A percentile compares a stretch with the other conserved stretches of the same genome.
Evolutionary conservation across 2,329 filamentous ascomycete genomes (phyloP).

Genomic region (Canariomyces notabilis): DNA sequence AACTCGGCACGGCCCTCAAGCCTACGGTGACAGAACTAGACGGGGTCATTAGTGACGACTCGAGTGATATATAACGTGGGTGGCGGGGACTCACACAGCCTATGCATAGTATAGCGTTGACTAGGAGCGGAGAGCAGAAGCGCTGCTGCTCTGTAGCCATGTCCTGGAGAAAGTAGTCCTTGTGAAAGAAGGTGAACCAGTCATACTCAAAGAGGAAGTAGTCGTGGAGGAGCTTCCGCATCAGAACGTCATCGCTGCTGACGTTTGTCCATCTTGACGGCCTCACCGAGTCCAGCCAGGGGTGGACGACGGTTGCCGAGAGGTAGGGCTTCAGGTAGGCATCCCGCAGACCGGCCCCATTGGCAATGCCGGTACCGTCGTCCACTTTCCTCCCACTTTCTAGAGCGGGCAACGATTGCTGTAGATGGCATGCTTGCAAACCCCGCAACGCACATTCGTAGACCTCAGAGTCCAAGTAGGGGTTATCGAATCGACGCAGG

Average conservation of each 20-base stretch:
- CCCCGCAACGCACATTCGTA: slow-evolving; percentile 22
- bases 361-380: background rate
- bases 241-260: slow-evolving; percentile 32
- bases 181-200: slow-evolving; percentile 34
- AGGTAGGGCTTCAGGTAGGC: slow-evolving; percentile 35
- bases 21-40: slow-evolving; percentile 28
- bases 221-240: slow-evolving; percentile 59
- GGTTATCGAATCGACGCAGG: slow-evolving; percentile 25
- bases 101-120: slow-evolving; percentile 35
- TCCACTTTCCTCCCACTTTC: background rate
- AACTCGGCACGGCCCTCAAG: slow-evolving; percentile 28
- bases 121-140: slow-evolving; percentile 38
- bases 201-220: slow-evolving; percentile 49
- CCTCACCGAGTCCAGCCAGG: slow-evolving; percentile 27
- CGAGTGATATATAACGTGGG: background rate
- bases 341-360: slow-evolving; percentile 6
- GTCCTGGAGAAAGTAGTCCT: slow-evolving; percentile 37
- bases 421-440: slow-evolving; percentile 1
- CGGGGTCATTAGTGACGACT: background rate
- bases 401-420: slow-evolving; percentile 3
- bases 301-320: slow-evolving; percentile 32
- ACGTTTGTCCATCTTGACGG: slow-evolving; percentile 36
- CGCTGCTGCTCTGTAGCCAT: slow-evolving; percentile 28
- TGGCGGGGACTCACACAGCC: slow-evolving; percentile 31
- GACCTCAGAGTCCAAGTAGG: slow-evolving; percentile 30